Evolutionary conservation across 805 yeast genomes (phyloP), one percentile per base, ranked within the genome.

Genomic region (Maudiozyma saulgeensis): DNA sequence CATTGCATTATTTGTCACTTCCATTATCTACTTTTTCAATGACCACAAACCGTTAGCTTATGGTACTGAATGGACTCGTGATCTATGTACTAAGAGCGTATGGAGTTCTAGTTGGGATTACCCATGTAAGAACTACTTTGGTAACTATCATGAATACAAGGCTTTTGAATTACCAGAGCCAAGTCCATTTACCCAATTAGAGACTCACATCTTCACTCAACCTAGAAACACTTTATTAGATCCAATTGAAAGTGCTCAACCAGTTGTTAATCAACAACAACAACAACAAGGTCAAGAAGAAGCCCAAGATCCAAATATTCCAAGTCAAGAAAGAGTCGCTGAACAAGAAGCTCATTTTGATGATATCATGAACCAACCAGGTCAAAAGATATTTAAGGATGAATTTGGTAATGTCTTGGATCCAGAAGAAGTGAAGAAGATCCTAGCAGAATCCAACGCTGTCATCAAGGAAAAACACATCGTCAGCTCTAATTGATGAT

Each of bases 71-170:
- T 91, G 98, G 97, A 84, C 95, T 45, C 76, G 75, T 59, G 68
- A 65, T 21, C 66, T 76, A 52, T 93, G 99, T 69, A 69, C 72
- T 49, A 68, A 74, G 35, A 70, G 89, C 44, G 79, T 80, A 68
- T 67, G 79, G 58, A 54, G 84, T 28, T 53, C 71, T 3, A 73
- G 78, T 38, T 93, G 98, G 99, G 99, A 93, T 73, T 93, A 81
- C 63, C 84, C 83, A 62, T 93, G 99, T 71, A 71, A 70, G 53
- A 59, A 72, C n/a, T 87, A 79, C 61, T 58, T 63, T 41, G 67
- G 57, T 31, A 49, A 56, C 15, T 51, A 51, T 37, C 57, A 58
- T n/a, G 63, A 61, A 6, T 66, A 46, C 41, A 47, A 42, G 25
- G 44, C 26, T 23, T 32, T n/a, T 25, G 35, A 41, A 26, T 26